Base-by-base conservation (phyloP, 345 rosid genomes). In the Anacardium occidentale region DNA sequence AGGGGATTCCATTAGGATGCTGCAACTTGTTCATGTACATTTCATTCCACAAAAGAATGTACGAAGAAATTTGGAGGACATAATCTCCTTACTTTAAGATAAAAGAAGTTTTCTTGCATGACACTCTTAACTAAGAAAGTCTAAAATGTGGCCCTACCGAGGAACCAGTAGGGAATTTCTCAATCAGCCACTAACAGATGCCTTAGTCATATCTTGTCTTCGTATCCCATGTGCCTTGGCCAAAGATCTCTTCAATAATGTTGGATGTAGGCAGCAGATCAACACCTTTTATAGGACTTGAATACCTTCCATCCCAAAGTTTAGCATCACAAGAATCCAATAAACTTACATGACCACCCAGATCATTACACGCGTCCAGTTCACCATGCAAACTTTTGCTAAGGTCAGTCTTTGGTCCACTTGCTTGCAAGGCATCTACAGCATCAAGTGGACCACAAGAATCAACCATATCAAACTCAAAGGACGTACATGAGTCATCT, bases 211-310 rank as follows among this genome's bases (percentile, higher is more conserved):
- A 77, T 63, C 73, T 72, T 58, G 74, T 62, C 84, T 83, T 75
- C 75, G 73, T 74, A 56, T 76, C 78, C 76, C 78, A 77, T 48
- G 85, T 61, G 59, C 76, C 83, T 63, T 79, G 81, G 45, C 91
- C 89, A 66, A 84, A 83, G 54, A 87, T 84, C 82, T 85, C 97
- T 57, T 89, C 89, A 60, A 89, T 84, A 50, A 89, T 82, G 78
- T 83, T 85, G 62, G 76, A 62, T 0, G 84, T 86, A 15, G 90
- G 90, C 63, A 83, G 82, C 62, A 88, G 75, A 70, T 85, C 86
- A 18, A 84, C 79, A 34, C 83, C 87, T 54, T 74, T 77, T 25
- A 47, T 73, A 5, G 86, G 77, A 74, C 81, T 68, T 7, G 64
- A 63, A 69, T 72, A 82, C 53, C 76, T 71, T 7, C 73, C 75